Evolutionary conservation across 495 filamentous ascomycete genomes (phyloP), one percentile per base, ranked within the genome.

Genomic region (Alectoria sarmentosa): DNA sequence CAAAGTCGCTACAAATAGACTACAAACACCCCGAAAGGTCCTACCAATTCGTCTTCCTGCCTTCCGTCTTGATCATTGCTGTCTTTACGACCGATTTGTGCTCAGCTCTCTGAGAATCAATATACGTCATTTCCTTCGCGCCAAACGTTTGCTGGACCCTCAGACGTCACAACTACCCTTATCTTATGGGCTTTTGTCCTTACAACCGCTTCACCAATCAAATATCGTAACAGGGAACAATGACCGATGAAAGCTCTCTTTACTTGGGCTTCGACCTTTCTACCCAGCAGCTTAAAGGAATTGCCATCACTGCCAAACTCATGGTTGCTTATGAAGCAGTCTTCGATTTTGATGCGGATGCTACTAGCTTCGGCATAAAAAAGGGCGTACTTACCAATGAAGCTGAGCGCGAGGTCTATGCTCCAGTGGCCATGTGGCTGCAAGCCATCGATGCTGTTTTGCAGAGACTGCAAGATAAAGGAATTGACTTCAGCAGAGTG

Each of bases 251-350:
- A 55, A 78, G 76, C 23, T 87, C 90, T 19, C 79, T 95, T 62
- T 97, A 96, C 69, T 82, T 97, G 64, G 93, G 93, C 49, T 93
- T 97, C 73, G 93, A 98, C 75, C 88, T 98, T 56, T 96, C 92
- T 34, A 98, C 94, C 63, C 94, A 97, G 76, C 92, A 96, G 73
- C 80, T 97, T 36, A 98, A 98, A 82, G 90, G 89, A 54, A 84
- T 98, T 69, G 87, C 90, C 60, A 87, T 96, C 65, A 85, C 87
- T 49, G 90, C 91, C 14, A 79, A 88, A 75, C 81, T 97, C 73
- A 84, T 87, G 74, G 84, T 91, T 73, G 77, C 87, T 71, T 80
- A 86, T 67, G 85, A 90, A 73, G 88, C 88, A 58, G 90, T 89
- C 68, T 87, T 90, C 65, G 87, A 89, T 73, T 85, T 88, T 65